Evolutionary conservation across 1,139 yeast species (phyloP).

Genomic region (Geotrichum klebahnii): DNA sequence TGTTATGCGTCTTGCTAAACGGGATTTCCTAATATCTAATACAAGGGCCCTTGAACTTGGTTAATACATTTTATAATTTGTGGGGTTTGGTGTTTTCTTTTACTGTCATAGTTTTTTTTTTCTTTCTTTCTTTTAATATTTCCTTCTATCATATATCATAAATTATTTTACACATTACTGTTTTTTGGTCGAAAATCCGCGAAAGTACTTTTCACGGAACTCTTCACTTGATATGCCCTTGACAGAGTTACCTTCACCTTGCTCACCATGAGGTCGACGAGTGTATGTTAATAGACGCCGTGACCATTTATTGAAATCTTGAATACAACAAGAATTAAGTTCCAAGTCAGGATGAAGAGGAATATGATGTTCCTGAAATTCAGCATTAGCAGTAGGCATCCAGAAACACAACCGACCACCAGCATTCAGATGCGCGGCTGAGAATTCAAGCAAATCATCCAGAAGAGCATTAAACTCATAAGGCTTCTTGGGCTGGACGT

Average conservation of each 20-base stretch:
- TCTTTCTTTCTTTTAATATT: not conserved
- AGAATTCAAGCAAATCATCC: constrained; percentile 69
- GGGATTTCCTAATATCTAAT: too few species aligned
- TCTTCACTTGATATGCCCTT: constrained; percentile 44
- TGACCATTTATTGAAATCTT: constrained; percentile 89
- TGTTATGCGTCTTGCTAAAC: constrained; percentile 18
- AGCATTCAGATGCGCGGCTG: constrained; percentile 65
- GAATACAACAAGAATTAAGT: constrained; percentile 70
- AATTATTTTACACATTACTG: not conserved
- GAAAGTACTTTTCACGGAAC: constrained; percentile 78
- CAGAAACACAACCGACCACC: constrained; percentile 86
- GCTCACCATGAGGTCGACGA: constrained; percentile 55
- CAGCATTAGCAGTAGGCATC: constrained; percentile 98
- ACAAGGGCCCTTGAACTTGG: not conserved
- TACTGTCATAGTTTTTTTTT: not conserved
- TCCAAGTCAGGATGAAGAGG: constrained; percentile 77
- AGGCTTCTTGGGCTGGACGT: constrained; percentile 89
- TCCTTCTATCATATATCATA: not conserved
- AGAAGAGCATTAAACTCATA: constrained; percentile 72
- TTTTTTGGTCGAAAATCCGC: constrained; percentile 47
- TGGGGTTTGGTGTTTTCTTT: not conserved
- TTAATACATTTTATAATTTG: not conserved
- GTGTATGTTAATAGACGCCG: constrained; percentile 77
- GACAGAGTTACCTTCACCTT: constrained; percentile 55
- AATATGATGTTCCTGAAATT: constrained; percentile 60